Conservation (phyloP, 139 green algal genomes). For the Desmodesmus armatus region DNA sequence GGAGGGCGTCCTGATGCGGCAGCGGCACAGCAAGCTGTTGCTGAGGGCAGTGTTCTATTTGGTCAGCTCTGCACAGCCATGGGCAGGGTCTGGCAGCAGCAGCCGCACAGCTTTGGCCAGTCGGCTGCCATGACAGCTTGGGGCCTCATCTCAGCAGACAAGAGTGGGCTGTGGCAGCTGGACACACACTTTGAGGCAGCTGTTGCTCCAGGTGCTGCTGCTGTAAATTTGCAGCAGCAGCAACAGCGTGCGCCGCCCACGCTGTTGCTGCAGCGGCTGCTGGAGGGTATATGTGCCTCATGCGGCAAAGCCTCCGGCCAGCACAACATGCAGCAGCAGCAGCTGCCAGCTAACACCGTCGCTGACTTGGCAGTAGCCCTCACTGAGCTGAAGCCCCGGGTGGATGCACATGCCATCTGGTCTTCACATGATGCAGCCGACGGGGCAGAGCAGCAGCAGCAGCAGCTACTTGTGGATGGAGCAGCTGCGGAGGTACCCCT, state of each 20-base stretch:
- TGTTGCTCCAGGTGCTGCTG: conserved; percentile 8
- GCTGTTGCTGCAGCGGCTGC: not conserved
- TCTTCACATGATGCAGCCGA: too few species aligned
- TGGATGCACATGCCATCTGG: too few species aligned
- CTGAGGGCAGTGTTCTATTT: not conserved
- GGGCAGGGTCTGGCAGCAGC: not conserved
- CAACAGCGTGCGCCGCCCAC: not conserved
- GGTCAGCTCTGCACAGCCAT: not conserved
- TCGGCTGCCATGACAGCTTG: not conserved
- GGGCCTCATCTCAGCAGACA: not conserved
- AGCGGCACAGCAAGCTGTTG: not conserved
- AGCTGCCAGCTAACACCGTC: too few species aligned
- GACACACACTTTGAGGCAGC: too few species aligned
- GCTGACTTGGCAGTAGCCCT: conserved; percentile 18
- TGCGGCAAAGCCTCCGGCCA: not conserved
- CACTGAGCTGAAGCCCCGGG: not conserved
- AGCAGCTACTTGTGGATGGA: too few species aligned
- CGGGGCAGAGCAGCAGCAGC: too few species aligned
- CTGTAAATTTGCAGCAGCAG: not conserved
- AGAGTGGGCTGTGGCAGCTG: conserved; percentile 3
- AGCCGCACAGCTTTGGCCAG: not conserved
- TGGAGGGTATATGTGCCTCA: not conserved
- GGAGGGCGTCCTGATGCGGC: not conserved
- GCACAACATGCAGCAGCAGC: not conserved
- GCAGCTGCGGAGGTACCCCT: too few species aligned